Evolutionary conservation across 176 grass and related monocot species (phyloP).

Genomic region (Hordeum vulgare): MorexV3_pseudomolecules_assembly NC_058521.1:605888188-605888687

Average conservation of each 20-base stretch:
- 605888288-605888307: background rate
- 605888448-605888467: background rate
- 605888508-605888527: no score
- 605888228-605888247: slow-evolving; percentile 62
- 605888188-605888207: slow-evolving; percentile 60
- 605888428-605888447: slow-evolving; percentile 18
- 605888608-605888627: no score
- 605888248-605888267: slow-evolving; percentile 37
- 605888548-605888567: no score
- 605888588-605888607: no score
- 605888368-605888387: slow-evolving; percentile 48
- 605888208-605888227: slow-evolving; percentile 28
- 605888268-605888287: no score
- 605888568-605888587: no score
- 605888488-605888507: background rate
- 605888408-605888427: slow-evolving; percentile 27
- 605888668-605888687: no score
- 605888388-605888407: slow-evolving; percentile 33
- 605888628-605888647: no score
- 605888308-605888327: background rate
- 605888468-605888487: background rate
- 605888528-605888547: no score
- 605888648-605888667: no score
- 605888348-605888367: slow-evolving; percentile 19
- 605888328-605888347: slow-evolving; percentile 38